Conservation (phyloP, 2,329 filamentous ascomycete genomes). For the Aspergillus versicolor region DNA sequence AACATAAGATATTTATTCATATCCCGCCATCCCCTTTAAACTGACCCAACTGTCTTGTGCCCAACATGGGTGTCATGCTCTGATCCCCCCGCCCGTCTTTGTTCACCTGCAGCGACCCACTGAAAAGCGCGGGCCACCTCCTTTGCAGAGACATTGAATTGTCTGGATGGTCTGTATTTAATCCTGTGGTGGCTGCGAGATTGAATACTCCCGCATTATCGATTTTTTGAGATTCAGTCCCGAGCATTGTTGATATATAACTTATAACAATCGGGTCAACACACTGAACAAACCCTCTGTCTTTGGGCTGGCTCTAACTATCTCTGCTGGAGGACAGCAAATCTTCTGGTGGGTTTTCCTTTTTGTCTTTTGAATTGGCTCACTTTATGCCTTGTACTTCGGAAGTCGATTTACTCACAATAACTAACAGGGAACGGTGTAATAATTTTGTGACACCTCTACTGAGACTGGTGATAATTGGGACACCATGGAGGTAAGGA, state of each 20-base stretch:
- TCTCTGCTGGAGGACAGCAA: not conserved
- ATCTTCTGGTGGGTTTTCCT: not conserved
- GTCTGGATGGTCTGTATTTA: not conserved
- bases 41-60: not conserved
- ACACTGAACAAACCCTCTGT: not conserved
- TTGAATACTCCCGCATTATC: not conserved
- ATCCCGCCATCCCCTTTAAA: not conserved
- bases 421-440: not conserved
- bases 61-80: slow-evolving; percentile 3
- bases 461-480: not conserved
- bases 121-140: not conserved
- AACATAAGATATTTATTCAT: not conserved
- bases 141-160: slow-evolving; percentile 9
- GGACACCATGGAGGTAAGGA: slow-evolving; percentile 16
- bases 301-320: not conserved
- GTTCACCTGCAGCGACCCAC: slow-evolving; percentile 8
- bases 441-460: not conserved
- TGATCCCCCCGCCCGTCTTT: not conserved
- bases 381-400: not conserved
- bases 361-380: not conserved
- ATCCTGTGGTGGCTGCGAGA: slow-evolving; percentile 6
- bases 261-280: not conserved
- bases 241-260: slow-evolving; percentile 1
- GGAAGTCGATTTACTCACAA: not conserved
- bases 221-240: not conserved